Base-by-base conservation (phyloP, 1,139 yeast species). In the Candida dubliniensis region DNA sequence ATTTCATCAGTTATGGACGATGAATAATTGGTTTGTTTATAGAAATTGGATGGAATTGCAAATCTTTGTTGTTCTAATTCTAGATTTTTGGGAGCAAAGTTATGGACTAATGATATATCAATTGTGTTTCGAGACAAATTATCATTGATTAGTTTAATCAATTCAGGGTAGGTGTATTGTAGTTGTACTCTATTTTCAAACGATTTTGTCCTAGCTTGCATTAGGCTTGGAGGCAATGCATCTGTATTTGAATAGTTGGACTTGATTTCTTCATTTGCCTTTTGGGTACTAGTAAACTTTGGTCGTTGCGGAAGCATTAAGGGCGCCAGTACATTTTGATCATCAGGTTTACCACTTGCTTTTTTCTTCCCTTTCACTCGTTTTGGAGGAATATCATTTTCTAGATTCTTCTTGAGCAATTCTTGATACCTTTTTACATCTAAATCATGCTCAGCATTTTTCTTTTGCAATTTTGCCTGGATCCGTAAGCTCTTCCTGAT, bases 311-410 rank as follows among this genome's bases (percentile, higher is more conserved):
- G 41, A n/a, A 15, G 11, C 10, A 9, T 15, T 18, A 18, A 23
- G 3, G 35, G 40, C 10, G 31, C n/a, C 12, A 32, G 4, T 58
- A 47, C 25, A 44, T 47, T 29, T 56, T 15, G 43, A 30, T 13
- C 12, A 27, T 8, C n/a, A 32, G 2, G 9, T 8, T 34, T 14
- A 4, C 30, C 14, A 12, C 15, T n/a, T 12, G 11, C 32, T 30
- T 26, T 26, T 40, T 34, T 37, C 26, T 36, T 12, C 39, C 27
- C 15, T 18, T 40, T 34, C 8, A 12, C 30, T 47, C 59, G 46
- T 38, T 51, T 48, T 2, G 67, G 67, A 2, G 67, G 67, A n/a
- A 62, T 62, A 43, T 63, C 67, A n/a, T 46, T 45, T 32, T 58
- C 66, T 40, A 60, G 42, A 31, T 56, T 53, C 8, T 54, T 48